Evolutionary conservation across 192 early-diverging fungal species (phyloP), one percentile per base, ranked within the genome.

Genomic region (Umbelopsis sp.): DNA sequence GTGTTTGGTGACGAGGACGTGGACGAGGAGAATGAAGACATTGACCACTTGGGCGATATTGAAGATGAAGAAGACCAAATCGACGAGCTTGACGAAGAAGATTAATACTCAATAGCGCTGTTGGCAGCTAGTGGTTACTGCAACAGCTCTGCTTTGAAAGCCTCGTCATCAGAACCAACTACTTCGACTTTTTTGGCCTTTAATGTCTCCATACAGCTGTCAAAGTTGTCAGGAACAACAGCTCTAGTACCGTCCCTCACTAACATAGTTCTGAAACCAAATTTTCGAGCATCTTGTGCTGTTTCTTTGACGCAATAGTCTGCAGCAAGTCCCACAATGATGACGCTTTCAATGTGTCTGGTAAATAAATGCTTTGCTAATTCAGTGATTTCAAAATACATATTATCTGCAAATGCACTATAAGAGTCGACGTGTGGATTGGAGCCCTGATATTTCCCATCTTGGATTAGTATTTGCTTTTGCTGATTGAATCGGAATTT

Each of bases 231-330:
- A 21, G 64, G 51, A 45, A 69, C n/a, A 6, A 73, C 71, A 7
- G 71, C 37, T 11, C 23, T 49, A 2, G 76, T 73, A 46, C 45
- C 68, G 15, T 78, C 71, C n/a, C 46, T 67, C 9, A 78, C 51
- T 13, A 78, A 41, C 3, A 70, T 49, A 1, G 71, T 78, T 13
- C 69, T 50, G 48, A 78, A 78, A 4, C 76, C 76, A 67, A 78
- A 78, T 47, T 73, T 78, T 20, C 69, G 23, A 7, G 76, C 76
- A 61, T 78, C 76, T 8, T 73, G 41, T 21, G 52, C 55, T 20
- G 76, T 73, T 27, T 70, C 46, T n/a, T 78, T 78, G 9, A 78
- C 70, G 44, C 76, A 73, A 44, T 70, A 73, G 51, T 78, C 71
- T 0, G 68, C 50, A 15, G 76, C 76, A 7, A 73, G 21, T 7